phyloP scores from a whole-genome alignment of 2,329 filamentous ascomycete genomes.

The Xylariales sp. region DNA sequence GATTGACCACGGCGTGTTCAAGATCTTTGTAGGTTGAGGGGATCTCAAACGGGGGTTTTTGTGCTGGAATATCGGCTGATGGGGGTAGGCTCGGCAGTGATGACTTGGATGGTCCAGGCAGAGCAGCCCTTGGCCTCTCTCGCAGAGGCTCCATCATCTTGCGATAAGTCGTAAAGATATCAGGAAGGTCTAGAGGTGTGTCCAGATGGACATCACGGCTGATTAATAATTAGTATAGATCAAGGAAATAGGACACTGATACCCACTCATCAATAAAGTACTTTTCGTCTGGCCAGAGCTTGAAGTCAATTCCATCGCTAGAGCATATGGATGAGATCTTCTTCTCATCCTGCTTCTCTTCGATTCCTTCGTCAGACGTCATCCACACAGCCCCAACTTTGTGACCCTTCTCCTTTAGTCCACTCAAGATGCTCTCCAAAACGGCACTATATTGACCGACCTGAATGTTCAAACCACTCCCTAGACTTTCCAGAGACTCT shows the following conservation, averaged over 20 bases:
- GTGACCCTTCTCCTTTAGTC: constrained; percentile 33
- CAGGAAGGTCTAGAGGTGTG: constrained; percentile 57
- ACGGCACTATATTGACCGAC: constrained; percentile 59
- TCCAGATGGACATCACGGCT: constrained; percentile 63
- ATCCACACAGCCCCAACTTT: constrained; percentile 68
- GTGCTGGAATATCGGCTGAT: constrained; percentile 45
- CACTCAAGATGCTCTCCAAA: constrained; percentile 51
- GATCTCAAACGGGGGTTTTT: constrained; percentile 59
- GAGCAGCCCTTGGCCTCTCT: constrained; percentile 52
- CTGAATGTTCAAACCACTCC: constrained; percentile 59
- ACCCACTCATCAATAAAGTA: constrained; percentile 76
- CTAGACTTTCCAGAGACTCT: constrained; percentile 49
- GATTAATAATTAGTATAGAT: constrained; percentile 13
- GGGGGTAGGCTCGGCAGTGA: constrained; percentile 55
- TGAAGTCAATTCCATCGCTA: constrained; percentile 52
- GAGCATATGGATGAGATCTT: constrained; percentile 49
- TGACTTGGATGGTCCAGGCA: constrained; percentile 46
- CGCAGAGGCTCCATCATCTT: constrained; percentile 69
- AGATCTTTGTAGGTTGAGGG: constrained; percentile 51
- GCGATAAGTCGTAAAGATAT: constrained; percentile 71
- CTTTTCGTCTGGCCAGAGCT: constrained; percentile 69
- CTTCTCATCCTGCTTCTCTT: constrained; percentile 63
- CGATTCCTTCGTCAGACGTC: constrained; percentile 63
- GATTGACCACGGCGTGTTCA: constrained; percentile 50
- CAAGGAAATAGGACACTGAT: constrained; percentile 2